These are phyloP conservation scores for Trichoderma oligosporum DNA, from an alignment of 2,329 filamentous ascomycete species.

Conservation along the genomic window DNA sequence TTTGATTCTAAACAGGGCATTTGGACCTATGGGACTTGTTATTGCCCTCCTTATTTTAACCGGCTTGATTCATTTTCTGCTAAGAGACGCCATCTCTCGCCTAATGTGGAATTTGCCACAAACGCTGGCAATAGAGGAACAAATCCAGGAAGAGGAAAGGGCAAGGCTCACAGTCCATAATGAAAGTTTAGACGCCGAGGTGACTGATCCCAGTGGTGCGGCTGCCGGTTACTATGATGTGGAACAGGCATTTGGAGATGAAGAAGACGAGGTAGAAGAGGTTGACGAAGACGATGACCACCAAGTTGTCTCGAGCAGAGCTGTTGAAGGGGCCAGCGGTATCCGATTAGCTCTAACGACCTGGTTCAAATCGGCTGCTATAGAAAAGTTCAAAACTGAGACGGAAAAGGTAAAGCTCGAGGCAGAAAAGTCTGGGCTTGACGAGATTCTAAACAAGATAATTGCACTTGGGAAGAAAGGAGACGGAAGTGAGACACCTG, in stretches of 20 bases:
- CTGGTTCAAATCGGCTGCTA: conserved; percentile 38
- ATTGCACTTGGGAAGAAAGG: conserved; percentile 29
- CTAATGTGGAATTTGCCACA: conserved; percentile 76
- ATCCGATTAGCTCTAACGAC: conserved; percentile 32
- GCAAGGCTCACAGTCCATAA: conserved; percentile 41
- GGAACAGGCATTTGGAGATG: conserved; percentile 34
- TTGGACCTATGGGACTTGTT: conserved; percentile 72
- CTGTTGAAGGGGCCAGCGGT: conserved; percentile 38
- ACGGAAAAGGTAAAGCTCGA: too few species aligned
- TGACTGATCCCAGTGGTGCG: conserved; percentile 26
- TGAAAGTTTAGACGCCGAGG: conserved; percentile 23
- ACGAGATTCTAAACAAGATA: conserved; percentile 28
- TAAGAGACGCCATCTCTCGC: conserved; percentile 70
- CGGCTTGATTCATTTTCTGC: conserved; percentile 67
- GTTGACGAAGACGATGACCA: conserved; percentile 29
- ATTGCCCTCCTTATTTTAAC: conserved; percentile 72
- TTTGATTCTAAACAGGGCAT: conserved; percentile 65
- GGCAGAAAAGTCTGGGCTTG: conserved; percentile 28
- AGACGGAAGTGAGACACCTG: conserved; percentile 34
- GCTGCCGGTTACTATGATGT: conserved; percentile 37
- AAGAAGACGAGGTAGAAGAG: conserved; percentile 28
- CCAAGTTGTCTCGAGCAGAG: conserved; percentile 30
- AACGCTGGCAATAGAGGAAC: conserved; percentile 58
- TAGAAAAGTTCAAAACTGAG: conserved; percentile 31
- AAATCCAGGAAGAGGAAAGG: conserved; percentile 42